A percentile compares a stretch with the other conserved stretches of the same genome.
Evolutionary conservation across 306 rosid species (phyloP).

Genomic region (Ceratonia siliqua): DNA sequence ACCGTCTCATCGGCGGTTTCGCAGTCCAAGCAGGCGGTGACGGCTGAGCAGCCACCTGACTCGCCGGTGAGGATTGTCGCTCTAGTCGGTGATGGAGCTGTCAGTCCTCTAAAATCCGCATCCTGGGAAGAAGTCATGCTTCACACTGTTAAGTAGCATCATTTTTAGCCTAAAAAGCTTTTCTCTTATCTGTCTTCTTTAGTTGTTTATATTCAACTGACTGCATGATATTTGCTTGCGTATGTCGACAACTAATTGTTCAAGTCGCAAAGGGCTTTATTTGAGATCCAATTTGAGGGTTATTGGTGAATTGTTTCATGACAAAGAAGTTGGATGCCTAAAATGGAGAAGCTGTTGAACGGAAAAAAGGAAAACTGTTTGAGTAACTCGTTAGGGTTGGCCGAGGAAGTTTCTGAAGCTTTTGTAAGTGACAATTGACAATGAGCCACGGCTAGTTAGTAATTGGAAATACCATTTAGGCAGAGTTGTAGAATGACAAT

Average conservation of each 20-base stretch:
- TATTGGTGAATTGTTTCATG: not conserved
- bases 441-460: too few species aligned
- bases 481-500: too few species aligned
- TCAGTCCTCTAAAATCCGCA: slow-evolving; percentile 57
- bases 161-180: not conserved
- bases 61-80: slow-evolving; percentile 57
- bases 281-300: not conserved
- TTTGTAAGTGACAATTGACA: too few species aligned
- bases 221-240: not conserved
- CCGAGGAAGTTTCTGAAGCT: too few species aligned
- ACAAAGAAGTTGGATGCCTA: not conserved
- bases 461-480: too few species aligned
- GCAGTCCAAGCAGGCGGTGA: not conserved
- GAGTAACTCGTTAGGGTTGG: too few species aligned
- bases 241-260: not conserved
- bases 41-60: not conserved
- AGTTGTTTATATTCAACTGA: not conserved
- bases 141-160: slow-evolving; percentile 50
- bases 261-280: too few species aligned
- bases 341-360: not conserved
- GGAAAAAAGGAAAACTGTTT: not conserved
- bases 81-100: slow-evolving; percentile 56
- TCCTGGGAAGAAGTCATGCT: slow-evolving; percentile 70
- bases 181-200: not conserved
- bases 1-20: slow-evolving; percentile 32